These are phyloP conservation scores for Solanum aculeatissimum DNA, from an alignment of 305 asterid genomes.

Conservation along the genomic window DNA sequence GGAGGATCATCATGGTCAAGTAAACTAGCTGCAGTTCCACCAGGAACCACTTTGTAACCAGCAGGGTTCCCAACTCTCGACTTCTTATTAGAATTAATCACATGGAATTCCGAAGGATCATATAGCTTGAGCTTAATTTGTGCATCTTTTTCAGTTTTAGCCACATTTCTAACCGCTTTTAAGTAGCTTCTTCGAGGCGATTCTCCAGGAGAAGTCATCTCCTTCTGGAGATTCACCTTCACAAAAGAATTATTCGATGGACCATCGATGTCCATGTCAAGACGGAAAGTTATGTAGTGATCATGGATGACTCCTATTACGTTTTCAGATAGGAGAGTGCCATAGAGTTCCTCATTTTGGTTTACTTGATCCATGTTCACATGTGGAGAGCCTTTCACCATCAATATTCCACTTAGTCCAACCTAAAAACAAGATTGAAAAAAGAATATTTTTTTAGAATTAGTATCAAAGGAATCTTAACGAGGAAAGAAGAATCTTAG, in stretches of 20 bases:
- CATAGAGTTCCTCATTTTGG: constrained; percentile 38
- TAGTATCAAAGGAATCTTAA: background rate
- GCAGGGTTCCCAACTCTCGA: constrained; percentile 83
- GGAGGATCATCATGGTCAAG: constrained; percentile 74
- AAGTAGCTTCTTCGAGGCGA: constrained; percentile 75
- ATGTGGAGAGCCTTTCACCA: constrained; percentile 87
- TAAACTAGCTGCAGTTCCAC: constrained; percentile 75
- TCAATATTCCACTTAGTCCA: constrained; percentile 76
- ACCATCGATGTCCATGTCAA: constrained; percentile 86
- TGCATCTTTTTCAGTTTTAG: constrained; percentile 82
- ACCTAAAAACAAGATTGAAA: constrained; percentile 1
- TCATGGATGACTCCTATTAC: constrained; percentile 89
- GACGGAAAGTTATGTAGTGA: constrained; percentile 73
- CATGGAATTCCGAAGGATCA: constrained; percentile 80
- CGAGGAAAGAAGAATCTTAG: background rate
- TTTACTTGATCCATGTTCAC: constrained; percentile 55
- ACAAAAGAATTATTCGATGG: constrained; percentile 57
- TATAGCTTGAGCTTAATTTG: constrained; percentile 67
- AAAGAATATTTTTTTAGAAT: background rate
- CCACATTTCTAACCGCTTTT: constrained; percentile 59
- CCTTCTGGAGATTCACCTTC: constrained; percentile 59
- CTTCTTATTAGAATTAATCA: constrained; percentile 54
- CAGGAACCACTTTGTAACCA: constrained; percentile 87
- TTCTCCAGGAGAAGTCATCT: constrained; percentile 34
- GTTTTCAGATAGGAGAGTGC: constrained; percentile 82